Conservation (phyloP, 2,329 filamentous ascomycete genomes). For the Boeremia lycopersici region DNA sequence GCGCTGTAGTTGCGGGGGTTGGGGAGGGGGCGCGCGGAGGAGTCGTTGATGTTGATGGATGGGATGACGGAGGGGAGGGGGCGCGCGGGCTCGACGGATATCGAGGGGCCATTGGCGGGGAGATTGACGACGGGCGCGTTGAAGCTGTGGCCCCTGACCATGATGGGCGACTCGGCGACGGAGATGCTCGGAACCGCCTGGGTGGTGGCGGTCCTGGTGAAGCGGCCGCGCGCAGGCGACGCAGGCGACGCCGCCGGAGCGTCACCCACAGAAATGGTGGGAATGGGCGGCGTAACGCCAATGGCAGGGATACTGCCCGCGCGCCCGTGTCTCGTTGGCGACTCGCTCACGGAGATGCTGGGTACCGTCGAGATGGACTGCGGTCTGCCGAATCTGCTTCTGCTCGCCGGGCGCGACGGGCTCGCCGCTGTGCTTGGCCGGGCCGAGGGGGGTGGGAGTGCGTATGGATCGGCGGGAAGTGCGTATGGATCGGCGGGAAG, state of each 20-base stretch:
- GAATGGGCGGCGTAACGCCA: constrained; percentile 28
- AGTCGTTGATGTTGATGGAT: constrained; percentile 36
- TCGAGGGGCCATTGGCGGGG: constrained; percentile 23
- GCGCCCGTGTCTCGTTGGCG: constrained; percentile 26
- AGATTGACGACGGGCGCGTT: constrained; percentile 30
- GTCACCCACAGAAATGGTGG: constrained; percentile 33
- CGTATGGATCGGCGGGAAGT: constrained; percentile 21
- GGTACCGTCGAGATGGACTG: constrained; percentile 18
- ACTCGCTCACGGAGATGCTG: constrained; percentile 29
- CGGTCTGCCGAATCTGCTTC: constrained; percentile 6
- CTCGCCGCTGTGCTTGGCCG: constrained; percentile 20
- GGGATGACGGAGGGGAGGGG: constrained; percentile 30
- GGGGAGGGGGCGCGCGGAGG: constrained; percentile 56
- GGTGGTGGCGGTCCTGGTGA: constrained; percentile 14
- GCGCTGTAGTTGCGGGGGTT: constrained; percentile 53
- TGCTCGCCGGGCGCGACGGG: constrained; percentile 7
- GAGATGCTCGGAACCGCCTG: constrained; percentile 40
- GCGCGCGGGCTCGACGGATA: constrained; percentile 22
- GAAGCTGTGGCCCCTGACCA: constrained; percentile 20
- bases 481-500: constrained; percentile 9
- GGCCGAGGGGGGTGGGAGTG: constrained; percentile 7
- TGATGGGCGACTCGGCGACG: constrained; percentile 27
- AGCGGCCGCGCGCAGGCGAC: constrained; percentile 9
- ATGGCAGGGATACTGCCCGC: constrained; percentile 27
- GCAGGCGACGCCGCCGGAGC: constrained; percentile 13